Conservation (phyloP, 225 moss, liverwort and hornwort species). For the Marchantia paleacea region DNA sequence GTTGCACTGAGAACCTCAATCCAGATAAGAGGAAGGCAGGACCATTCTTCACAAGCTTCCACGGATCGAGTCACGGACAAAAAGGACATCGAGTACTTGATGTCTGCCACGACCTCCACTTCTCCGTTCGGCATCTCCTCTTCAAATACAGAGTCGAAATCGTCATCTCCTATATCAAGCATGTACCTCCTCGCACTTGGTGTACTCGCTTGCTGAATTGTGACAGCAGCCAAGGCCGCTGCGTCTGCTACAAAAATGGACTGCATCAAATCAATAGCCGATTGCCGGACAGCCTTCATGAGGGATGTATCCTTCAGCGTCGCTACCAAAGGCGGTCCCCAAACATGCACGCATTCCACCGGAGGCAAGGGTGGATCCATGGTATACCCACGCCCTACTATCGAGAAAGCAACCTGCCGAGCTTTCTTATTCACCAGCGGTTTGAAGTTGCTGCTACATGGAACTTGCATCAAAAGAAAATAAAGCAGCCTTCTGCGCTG, state of each 20-base stretch:
- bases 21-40: conserved; percentile 91
- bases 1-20: conserved; percentile 59
- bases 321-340: conserved; percentile 92
- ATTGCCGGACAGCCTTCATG: conserved; percentile 54
- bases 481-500: conserved; percentile 85
- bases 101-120: conserved; percentile 34
- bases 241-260: conserved; percentile 81
- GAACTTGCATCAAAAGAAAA: conserved; percentile 95
- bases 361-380: conserved; percentile 97
- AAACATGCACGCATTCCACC: conserved; percentile 92
- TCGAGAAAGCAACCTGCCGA: conserved; percentile 87
- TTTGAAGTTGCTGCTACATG: conserved; percentile 88
- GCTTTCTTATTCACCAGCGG: conserved; percentile 83
- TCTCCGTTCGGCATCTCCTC: conserved; percentile 25
- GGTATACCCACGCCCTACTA: conserved; percentile 78
- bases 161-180: conserved; percentile 45
- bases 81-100: conserved; percentile 50
- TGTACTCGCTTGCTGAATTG: conserved; percentile 37
- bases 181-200: conserved; percentile 39
- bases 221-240: conserved; percentile 60
- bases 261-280: conserved; percentile 82
- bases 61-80: conserved; percentile 58
- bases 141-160: conserved; percentile 37
- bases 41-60: conserved; percentile 73
- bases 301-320: conserved; percentile 65